Evolutionary conservation across 805 yeast genomes (phyloP), one percentile per base, ranked within the genome.

Genomic region (Barnettozyma pratensis): DNA sequence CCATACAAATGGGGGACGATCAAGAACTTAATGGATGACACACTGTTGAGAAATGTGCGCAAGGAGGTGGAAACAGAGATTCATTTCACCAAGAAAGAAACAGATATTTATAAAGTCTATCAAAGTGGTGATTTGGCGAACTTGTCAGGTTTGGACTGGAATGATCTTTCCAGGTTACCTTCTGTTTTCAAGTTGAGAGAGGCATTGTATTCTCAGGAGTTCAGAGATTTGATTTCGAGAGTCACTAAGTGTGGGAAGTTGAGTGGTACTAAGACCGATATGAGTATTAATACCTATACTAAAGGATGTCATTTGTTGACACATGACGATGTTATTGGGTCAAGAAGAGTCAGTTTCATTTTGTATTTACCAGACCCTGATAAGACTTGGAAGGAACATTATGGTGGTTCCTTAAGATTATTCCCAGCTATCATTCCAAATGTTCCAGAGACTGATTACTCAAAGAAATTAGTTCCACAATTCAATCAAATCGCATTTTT

Each of bases 301-400:
- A 87, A 88, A 59, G 95, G 97, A 2, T 94, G 98, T 62, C 99
- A 94, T 68, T 71, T 94, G 49, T 72, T 94, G 53, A 89, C 96
- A 4, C 99, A 94, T 64, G 99, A 94, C 68, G 99, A 94, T 65
- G 99, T 94, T 32, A 94, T 94, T 63, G 99, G 98, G 1, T 83
- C 96, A 1, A 75, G 99, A 63, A 74, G 97, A 50, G 91, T 94
- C 31, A 87, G 96, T 57, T 94, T 91, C 61, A 95, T 95, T 54
- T 71, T 95, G 45, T 94, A 94, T 64, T 69, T 94, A 64, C 96
- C 97, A 0, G 96, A 91, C 41, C 97, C 98, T 2, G 94, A 87
- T 53, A 81, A 82, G 50, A 69, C 70, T 1, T 94, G 99, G 99
- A 83, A 91, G 56, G 81, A 89, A 2, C 85, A 83, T 55, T 91